Evolutionary conservation across 768 basidiomycete genomes (phyloP), one percentile per base, ranked within the genome.

Genomic region (Pleurotus cornucopiae): DNA sequence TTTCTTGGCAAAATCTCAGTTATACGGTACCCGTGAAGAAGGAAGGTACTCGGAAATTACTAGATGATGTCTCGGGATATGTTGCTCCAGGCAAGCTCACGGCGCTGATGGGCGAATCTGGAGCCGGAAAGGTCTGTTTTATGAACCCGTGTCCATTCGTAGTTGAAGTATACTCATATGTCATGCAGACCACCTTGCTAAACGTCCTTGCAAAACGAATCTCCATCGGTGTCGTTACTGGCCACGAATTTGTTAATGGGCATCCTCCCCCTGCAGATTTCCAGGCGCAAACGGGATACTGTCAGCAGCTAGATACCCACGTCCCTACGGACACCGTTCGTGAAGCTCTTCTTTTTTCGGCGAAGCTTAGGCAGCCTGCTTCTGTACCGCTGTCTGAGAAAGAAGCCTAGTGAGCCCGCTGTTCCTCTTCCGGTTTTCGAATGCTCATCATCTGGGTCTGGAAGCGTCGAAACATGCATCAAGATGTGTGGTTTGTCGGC

Each of bases 301-400:
- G 26, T 26, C 34, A 94, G 64, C 93, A 96, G 65, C 82, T 82
- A 76, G 91, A 92, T 62, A 87, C 84, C 0, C 93, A 94, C 69
- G 77, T 87, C n/a, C 79, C 82, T 21, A 82, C 85, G 5, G 71
- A 83, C 2, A 94, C 90, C 6, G 91, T 94, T 12, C 80, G 89
- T 20, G 90, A 94, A 63, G 89, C 91, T 0, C 72, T 94, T 9
- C 68, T 82, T 38, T 88, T 91, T 69, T 92, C 90, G 1, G 92
- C 91, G 2, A 82, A 78, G 47, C 74, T 94, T 25, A 85, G 91
- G 23, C 92, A 92, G 64, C 89, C 89, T 0, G 66, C 76, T 1
- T 74, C 77, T 1, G 84, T 91, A 1, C 73, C 88, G 1, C 61
- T 76, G n/a, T 71, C 72, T 0, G 91, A 93, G 70, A 93, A 93